A percentile compares a stretch with the other conserved stretches of the same genome.
phyloP scores from a whole-genome alignment of 2,329 filamentous ascomycete species.

The Phyllosticta citriasiana region DNA sequence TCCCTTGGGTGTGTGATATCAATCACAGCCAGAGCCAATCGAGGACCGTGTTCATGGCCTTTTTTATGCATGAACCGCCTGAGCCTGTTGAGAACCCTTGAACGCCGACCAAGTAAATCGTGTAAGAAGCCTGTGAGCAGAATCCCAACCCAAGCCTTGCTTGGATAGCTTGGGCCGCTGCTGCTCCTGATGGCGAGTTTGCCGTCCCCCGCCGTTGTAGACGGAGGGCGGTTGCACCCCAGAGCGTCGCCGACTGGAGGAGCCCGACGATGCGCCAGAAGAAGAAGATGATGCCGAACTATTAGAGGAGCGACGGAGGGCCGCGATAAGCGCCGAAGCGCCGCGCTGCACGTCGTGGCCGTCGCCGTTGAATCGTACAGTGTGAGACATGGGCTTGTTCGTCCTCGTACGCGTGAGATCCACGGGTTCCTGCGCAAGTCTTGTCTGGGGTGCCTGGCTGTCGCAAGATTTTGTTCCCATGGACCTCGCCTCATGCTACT shows the following conservation, averaged over 20 bases:
- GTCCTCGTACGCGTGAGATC: constrained; percentile 8
- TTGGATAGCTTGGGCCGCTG: constrained; percentile 8
- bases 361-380: constrained; percentile 6
- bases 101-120: constrained; percentile 12
- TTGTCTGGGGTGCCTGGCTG: constrained; percentile 8
- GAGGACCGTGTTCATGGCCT: not conserved
- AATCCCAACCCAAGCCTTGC: constrained; percentile 10
- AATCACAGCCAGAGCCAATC: not conserved
- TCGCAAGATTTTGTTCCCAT: constrained; percentile 31
- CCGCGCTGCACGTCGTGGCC: not conserved
- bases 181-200: not conserved
- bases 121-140: constrained; percentile 12
- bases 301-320: not conserved
- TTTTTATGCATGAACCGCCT: constrained; percentile 9
- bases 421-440: constrained; percentile 6
- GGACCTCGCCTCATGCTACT: constrained; percentile 51
- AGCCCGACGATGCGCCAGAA: constrained; percentile 1
- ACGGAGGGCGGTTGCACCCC: not conserved
- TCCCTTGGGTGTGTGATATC: not conserved
- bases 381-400: constrained; percentile 1
- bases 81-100: constrained; percentile 10
- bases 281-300: constrained; percentile 5
- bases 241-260: constrained; percentile 5
- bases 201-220: not conserved
- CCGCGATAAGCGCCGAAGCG: not conserved